These are phyloP conservation scores for Firmiana major DNA, from an alignment of 345 rosid genomes.

Conservation along the genomic window DNA sequence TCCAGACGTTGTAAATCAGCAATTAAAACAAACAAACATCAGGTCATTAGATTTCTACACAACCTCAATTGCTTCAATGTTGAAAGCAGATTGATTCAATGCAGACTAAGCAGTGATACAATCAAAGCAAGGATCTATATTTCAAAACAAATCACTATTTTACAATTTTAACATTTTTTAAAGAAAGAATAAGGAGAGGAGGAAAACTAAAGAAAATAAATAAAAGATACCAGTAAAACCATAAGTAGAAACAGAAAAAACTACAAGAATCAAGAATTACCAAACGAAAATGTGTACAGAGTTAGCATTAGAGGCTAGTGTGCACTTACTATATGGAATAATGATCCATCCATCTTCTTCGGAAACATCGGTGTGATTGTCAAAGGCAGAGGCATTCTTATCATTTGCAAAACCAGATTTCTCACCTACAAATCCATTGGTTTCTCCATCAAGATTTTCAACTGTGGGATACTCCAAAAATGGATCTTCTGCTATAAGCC, in stretches of 20 bases:
- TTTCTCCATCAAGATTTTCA: conserved; percentile 36
- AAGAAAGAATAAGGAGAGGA: neutral
- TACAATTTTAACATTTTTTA: neutral
- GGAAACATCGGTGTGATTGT: conserved; percentile 66
- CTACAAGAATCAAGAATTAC: neutral
- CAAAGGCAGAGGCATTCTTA: conserved; percentile 32
- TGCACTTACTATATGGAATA: conserved; percentile 83
- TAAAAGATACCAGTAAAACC: neutral
- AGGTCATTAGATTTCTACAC: neutral
- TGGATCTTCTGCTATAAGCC: conserved; percentile 64
- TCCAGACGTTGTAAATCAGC: neutral
- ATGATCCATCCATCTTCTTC: conserved; percentile 92
- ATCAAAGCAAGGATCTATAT: neutral
- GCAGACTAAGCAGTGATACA: neutral
- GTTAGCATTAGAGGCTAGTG: neutral
- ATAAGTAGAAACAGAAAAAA: neutral
- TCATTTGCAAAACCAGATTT: conserved; percentile 27
- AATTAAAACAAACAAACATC: neutral
- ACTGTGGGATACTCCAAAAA: conserved; percentile 42
- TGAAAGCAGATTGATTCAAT: neutral
- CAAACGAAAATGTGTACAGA: neutral
- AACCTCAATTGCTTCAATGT: neutral
- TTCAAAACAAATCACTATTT: neutral
- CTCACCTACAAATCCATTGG: conserved; percentile 33
- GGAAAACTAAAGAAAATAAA: neutral